Base-by-base conservation (phyloP, 2,329 filamentous ascomycete species). In the Monosporascus cannonballus region DNA sequence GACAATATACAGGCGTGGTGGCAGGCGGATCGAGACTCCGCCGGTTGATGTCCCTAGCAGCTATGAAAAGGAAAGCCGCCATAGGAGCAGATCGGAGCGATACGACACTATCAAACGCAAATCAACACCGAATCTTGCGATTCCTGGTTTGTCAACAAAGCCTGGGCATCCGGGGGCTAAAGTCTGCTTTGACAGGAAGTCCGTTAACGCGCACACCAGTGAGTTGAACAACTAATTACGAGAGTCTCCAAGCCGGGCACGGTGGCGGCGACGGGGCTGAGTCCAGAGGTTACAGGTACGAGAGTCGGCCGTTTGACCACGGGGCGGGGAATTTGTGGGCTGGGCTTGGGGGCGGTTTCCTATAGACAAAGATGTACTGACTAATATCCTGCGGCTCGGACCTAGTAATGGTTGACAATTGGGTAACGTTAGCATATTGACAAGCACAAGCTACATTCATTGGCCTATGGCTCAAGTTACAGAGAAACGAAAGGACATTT, bases 231-330 rank as follows among this genome's bases (percentile, higher is more conserved):
- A 41, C 20, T 57, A 61, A 25, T 54, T 48, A 25, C 61, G 60
- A 58, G 59, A 60, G 50, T 8, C 61, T 62, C 34, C 57, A 62
- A 53, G 42, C 61, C 11, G 49, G 60, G 34, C 61, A 56, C 22
- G 59, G 61, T 22, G 55, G 49, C 17, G 56, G 54, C 4, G 56
- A 58, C 39, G 45, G 18, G n/a, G 48, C 34, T 0, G 36, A 9
- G 15, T 47, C 24, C 5, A 25, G n/a, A 30, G 9, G 9, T 11
- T 30, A 30, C 27, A 30, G 11, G 51, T 4, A 45, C 24, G 50
- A 49, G 27, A 34, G 39, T 15, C 57, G 59, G 59, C 30, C n/a
- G 15, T 60, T 62, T 39, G 54, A 48, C 15, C 60, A 60, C 48
- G 57, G 50, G 11, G 17, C 34, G 17, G 57, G 55, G 4, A 60